Conservation (phyloP, 106 monocot species). For the Vanilla planifolia region DNA sequence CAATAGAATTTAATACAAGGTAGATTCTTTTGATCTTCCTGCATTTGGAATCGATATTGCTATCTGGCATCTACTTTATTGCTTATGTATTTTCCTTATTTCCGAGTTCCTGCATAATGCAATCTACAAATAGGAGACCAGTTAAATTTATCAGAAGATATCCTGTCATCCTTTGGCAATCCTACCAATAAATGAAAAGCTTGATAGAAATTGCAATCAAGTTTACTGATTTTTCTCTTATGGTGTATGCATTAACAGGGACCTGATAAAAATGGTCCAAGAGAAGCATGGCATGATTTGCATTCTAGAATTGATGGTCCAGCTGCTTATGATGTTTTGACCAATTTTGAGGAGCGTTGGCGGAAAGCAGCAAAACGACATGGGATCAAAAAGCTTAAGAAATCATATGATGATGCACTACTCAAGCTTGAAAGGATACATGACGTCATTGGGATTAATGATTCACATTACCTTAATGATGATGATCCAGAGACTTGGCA, state of each 20-base stretch:
- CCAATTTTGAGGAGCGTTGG: conserved; percentile 92
- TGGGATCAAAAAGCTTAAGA: conserved; percentile 65
- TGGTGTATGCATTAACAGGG: conserved; percentile 24
- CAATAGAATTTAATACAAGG: too few species aligned
- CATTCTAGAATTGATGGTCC: conserved; percentile 87
- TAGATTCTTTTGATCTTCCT: too few species aligned
- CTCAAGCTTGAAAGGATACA: conserved; percentile 57
- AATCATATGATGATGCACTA: conserved; percentile 56
- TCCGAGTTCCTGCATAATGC: too few species aligned
- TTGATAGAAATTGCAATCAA: not conserved
- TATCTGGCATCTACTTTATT: too few species aligned
- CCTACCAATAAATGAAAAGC: not conserved
- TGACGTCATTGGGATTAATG: conserved; percentile 43
- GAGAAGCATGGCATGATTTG: conserved; percentile 98
- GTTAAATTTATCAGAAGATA: not conserved
- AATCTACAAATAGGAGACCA: too few species aligned
- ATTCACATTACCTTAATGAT: conserved; percentile 37
- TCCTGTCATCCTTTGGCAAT: not conserved
- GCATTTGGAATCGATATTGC: too few species aligned
- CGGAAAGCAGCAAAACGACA: conserved; percentile 64
- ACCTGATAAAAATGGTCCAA: conserved; percentile 49
- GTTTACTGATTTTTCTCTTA: not conserved
- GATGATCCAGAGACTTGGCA: conserved; percentile 84
- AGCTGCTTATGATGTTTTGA: conserved; percentile 86
- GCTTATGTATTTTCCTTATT: too few species aligned